Base-by-base conservation (phyloP, 371 early-diverging fungal genomes). In the Choanephora cucurbitarum region DNA sequence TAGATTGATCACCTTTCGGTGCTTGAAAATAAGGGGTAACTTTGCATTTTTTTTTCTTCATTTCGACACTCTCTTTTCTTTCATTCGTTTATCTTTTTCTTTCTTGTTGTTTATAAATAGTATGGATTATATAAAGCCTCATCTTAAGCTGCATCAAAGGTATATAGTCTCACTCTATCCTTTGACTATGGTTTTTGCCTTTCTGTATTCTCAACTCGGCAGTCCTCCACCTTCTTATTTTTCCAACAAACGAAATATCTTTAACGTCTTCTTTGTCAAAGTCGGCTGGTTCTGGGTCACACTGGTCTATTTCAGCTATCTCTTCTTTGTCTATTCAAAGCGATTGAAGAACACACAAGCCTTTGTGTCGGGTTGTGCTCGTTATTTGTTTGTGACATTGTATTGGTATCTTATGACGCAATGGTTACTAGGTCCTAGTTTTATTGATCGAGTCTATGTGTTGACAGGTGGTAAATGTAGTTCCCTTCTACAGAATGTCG, bases 391-490 rank as follows among this genome's bases (percentile, higher is more conserved):
- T 9, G 88, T 92, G n/a, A 88, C 90, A 0, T 46, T 77, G 23
- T 94, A 93, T 73, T 95, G 95, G 95, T 75, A 85, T 52, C 4
- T 86, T 5, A 65, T 92, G 66, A 90, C 92, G 2, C 94, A 92
- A 65, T 91, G 91, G 90, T 75, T 87, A 19, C 82, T 91, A 44
- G 95, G 94, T 0, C 88, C 91, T 17, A 82, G 89, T 53, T 63
- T 93, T 15, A 83, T 92, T 46, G 94, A 94, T 69, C 84, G 94
- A 19, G 65, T 94, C 22, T 88, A 84, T 69, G 72, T 86, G 4
- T 49, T 64, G 32, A 86, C 89, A 0, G 95, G 95, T 34, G 89
- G 94, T 17, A 42, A 44, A 1, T 89, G 90, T 54, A 43, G 57
- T 4, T 52, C 60, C 3, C 44, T 66, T 8, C 18, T 52, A 22